Evolutionary conservation across 2,329 filamentous ascomycete species (phyloP).

Genomic region (Nemania sp.): DNA sequence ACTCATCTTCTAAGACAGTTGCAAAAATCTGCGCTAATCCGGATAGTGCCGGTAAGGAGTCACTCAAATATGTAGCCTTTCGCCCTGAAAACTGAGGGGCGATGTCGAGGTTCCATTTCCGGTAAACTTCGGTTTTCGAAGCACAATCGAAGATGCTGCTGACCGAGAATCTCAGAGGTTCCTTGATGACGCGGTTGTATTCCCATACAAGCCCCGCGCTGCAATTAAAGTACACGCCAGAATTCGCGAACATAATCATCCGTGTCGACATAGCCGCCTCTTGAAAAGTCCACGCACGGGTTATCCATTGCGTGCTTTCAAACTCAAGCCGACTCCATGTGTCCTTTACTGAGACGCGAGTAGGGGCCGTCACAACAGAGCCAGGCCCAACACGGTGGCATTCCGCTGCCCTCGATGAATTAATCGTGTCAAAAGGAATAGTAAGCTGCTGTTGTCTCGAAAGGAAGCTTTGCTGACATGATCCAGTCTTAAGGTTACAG

Average conservation of each 20-base stretch:
- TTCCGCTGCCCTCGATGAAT: too few relatives aligned
- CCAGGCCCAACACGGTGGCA: background rate
- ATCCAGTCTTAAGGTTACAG: background rate
- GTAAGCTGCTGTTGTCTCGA: background rate
- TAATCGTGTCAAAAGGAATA: slow-evolving; percentile 2
- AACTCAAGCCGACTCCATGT: background rate
- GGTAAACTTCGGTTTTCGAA: background rate
- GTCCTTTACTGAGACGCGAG: background rate
- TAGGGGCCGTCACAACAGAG: background rate
- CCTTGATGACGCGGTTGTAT: too few relatives aligned
- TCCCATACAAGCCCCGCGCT: background rate
- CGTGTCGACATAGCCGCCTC: background rate
- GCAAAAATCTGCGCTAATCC: background rate
- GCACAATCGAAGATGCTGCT: background rate
- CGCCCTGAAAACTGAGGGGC: background rate
- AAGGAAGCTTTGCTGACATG: slow-evolving; percentile 14
- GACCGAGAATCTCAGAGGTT: background rate
- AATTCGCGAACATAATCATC: slow-evolving; percentile 6
- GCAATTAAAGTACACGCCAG: background rate
- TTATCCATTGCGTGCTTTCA: background rate
- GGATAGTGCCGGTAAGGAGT: background rate
- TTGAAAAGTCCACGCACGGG: slow-evolving; percentile 4
- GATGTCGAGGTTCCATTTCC: background rate
- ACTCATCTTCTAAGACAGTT: background rate
- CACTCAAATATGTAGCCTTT: background rate